A percentile compares a stretch with the other conserved stretches of the same genome.
phyloP scores from a whole-genome alignment of 2,329 filamentous ascomycete genomes.

The Microcyclosporella mali region DNA sequence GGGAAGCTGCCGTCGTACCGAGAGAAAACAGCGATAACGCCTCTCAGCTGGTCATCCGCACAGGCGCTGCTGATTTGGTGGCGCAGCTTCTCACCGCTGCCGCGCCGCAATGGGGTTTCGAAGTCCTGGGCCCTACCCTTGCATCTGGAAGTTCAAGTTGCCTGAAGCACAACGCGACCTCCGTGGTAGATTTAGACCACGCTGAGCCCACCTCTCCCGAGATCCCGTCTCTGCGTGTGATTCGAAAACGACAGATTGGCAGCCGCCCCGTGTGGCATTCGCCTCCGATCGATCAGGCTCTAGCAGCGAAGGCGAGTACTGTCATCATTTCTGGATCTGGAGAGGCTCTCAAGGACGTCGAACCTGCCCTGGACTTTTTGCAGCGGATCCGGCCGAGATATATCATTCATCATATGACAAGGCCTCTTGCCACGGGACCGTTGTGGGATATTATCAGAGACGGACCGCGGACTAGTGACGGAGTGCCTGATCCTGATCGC shows the following conservation, averaged over 20 bases:
- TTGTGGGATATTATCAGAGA: constrained; percentile 31
- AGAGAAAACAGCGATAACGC: constrained; percentile 13
- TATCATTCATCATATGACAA: constrained; percentile 32
- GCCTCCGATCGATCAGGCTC: constrained; percentile 20
- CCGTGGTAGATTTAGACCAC: constrained; percentile 24
- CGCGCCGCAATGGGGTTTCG: constrained; percentile 24
- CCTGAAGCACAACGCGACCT: constrained; percentile 28
- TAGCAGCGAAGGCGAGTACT: constrained; percentile 19
- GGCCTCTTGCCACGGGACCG: constrained; percentile 27
- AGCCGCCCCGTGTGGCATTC: constrained; percentile 26
- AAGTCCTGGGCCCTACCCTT: constrained; percentile 25
- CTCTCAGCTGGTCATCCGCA: constrained; percentile 27
- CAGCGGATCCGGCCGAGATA: constrained; percentile 26
- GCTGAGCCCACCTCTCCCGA: constrained; percentile 5
- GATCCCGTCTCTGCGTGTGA: constrained; percentile 18
- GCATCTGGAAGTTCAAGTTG: constrained; percentile 20
- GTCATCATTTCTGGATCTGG: constrained; percentile 31
- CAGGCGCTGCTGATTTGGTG: constrained; percentile 28
- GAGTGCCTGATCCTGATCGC: constrained; percentile 28
- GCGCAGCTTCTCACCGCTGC: constrained; percentile 31
- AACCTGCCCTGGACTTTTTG: constrained; percentile 30
- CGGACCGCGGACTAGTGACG: constrained; percentile 27
- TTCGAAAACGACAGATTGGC: constrained; percentile 22
- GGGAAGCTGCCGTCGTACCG: constrained; percentile 2
- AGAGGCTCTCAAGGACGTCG: constrained; percentile 27